A percentile compares a stretch with the other conserved stretches of the same genome.
These are phyloP conservation scores for Annulohypoxylon bovei DNA, from an alignment of 495 filamentous ascomycete genomes.

Conservation along the genomic window DNA sequence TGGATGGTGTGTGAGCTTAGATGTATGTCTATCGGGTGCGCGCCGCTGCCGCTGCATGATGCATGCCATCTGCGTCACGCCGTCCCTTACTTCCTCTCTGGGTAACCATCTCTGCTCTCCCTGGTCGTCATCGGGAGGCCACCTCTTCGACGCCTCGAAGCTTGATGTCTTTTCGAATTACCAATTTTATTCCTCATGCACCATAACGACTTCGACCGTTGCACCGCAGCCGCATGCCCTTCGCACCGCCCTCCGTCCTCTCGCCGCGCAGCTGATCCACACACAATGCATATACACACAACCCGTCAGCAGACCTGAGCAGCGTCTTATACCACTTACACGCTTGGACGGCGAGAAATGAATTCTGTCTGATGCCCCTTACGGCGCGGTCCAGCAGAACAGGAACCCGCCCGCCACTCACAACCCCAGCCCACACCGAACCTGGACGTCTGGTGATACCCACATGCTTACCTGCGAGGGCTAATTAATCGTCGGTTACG, in stretches of 20 bases:
- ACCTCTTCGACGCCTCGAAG: constrained; percentile 9
- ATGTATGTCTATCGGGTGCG: constrained; percentile 41
- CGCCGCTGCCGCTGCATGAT: constrained; percentile 49
- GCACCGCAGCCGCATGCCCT: constrained; percentile 17
- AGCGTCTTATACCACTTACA: background rate
- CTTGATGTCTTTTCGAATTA: constrained; percentile 1
- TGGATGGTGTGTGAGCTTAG: constrained; percentile 29
- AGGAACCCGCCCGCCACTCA: constrained; percentile 18
- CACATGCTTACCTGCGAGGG: background rate
- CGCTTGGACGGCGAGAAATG: background rate
- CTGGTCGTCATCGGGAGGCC: constrained; percentile 20
- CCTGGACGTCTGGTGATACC: constrained; percentile 11
- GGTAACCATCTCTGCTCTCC: constrained; percentile 4
- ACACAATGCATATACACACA: constrained; percentile 15
- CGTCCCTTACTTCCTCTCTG: constrained; percentile 23
- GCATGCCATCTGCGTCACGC: constrained; percentile 48
- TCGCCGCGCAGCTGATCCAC: constrained; percentile 27
- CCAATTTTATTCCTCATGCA: constrained; percentile 3
- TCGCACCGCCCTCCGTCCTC: background rate
- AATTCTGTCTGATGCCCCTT: constrained; percentile 5
- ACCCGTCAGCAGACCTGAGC: constrained; percentile 25
- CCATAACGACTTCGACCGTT: constrained; percentile 1
- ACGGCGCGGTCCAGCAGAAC: background rate
- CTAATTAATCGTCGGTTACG: background rate
- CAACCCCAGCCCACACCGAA: constrained; percentile 35